A percentile compares a stretch with the other conserved stretches of the same genome.
These are phyloP conservation scores for Friedmanniomyces endolithicus DNA, from an alignment of 495 filamentous ascomycete genomes.

Conservation along the genomic window DNA sequence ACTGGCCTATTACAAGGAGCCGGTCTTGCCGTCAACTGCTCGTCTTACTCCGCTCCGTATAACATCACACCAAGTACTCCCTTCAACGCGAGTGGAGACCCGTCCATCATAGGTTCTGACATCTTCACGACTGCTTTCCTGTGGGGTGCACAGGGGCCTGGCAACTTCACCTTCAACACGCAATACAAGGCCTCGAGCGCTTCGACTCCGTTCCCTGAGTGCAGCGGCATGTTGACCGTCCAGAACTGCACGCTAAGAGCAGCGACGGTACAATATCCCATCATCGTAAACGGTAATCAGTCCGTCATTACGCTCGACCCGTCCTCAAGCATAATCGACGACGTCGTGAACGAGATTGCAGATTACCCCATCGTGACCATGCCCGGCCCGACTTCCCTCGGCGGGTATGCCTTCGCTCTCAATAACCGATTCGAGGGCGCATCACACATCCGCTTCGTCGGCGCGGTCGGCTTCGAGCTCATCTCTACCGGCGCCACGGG, in stretches of 20 bases:
- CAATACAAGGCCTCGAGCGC: neutral
- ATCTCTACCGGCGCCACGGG: neutral
- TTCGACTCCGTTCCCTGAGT: neutral
- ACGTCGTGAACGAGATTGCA: neutral
- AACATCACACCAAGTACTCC: neutral
- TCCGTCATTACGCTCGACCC: neutral
- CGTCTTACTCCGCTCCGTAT: neutral
- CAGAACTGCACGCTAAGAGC: neutral
- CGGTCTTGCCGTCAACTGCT: neutral
- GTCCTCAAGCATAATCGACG: neutral
- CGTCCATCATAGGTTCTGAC: neutral
- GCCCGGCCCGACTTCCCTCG: neutral
- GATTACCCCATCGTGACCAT: neutral
- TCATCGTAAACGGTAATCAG: neutral
- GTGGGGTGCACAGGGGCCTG: neutral
- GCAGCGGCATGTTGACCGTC: neutral
- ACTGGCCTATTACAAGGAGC: neutral
- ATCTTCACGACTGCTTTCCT: neutral
- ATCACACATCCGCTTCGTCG: neutral
- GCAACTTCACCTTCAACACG: neutral
- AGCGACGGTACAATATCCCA: neutral
- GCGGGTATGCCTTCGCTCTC: neutral
- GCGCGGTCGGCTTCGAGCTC: neutral
- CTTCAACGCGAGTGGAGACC: neutral
- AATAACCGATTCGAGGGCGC: neutral